These are phyloP conservation scores for Daldinia sp. DNA, from an alignment of 2,329 filamentous ascomycete species.

Conservation along the genomic window DNA sequence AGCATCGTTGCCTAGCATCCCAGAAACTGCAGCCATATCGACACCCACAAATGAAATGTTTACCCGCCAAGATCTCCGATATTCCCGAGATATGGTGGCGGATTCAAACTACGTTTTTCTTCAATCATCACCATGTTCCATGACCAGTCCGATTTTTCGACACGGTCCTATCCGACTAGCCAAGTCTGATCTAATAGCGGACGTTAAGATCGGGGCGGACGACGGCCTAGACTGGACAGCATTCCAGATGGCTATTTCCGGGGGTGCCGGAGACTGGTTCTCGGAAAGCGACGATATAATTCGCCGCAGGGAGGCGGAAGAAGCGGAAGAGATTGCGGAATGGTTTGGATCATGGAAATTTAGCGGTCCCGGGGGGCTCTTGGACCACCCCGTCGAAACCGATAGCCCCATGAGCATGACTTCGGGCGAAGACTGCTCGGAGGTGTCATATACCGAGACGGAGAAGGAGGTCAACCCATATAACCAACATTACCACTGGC, in stretches of 20 bases:
- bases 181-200: constrained; percentile 53
- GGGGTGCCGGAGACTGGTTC: constrained; percentile 62
- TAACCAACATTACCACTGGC: constrained; percentile 42
- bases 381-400: constrained; percentile 43
- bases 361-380: constrained; percentile 52
- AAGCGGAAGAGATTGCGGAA: constrained; percentile 56
- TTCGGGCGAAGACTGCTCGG: constrained; percentile 43
- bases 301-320: constrained; percentile 53
- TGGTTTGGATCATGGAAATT: constrained; percentile 64
- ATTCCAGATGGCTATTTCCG: constrained; percentile 70
- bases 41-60: constrained; percentile 35
- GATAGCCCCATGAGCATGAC: constrained; percentile 45
- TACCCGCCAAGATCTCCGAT: constrained; percentile 20
- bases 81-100: constrained; percentile 37
- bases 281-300: constrained; percentile 54
- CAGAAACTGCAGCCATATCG: constrained; percentile 35
- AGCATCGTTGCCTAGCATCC: constrained; percentile 43
- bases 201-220: constrained; percentile 53
- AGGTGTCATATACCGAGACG: constrained; percentile 43
- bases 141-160: constrained; percentile 58
- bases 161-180: constrained; percentile 65
- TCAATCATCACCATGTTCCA: constrained; percentile 58
- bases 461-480: constrained; percentile 41
- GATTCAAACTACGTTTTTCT: constrained; percentile 59
- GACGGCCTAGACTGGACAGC: constrained; percentile 69